Conservation (phyloP, 352 stramenopile genomes). For the Phytophthora lateralis region DNA sequence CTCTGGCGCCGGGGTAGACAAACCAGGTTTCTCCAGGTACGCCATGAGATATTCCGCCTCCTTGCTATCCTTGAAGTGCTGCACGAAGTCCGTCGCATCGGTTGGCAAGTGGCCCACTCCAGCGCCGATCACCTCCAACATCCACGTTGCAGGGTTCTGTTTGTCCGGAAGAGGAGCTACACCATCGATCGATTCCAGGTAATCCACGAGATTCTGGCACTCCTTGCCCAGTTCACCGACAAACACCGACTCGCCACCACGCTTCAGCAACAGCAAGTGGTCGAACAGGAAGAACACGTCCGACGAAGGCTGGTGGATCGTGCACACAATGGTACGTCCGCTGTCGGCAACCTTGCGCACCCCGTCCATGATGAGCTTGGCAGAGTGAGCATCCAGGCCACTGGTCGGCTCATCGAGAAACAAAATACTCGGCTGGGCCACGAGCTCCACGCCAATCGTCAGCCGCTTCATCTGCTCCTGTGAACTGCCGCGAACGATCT, state of each 20-base stretch:
- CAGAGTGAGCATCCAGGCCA: conserved; percentile 80
- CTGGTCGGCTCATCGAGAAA: conserved; percentile 80
- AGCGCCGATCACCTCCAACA: conserved; percentile 45
- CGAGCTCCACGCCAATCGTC: conserved; percentile 64
- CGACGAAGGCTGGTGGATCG: conserved; percentile 90
- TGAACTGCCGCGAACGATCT: conserved; percentile 37
- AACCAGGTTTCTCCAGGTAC: conserved; percentile 22
- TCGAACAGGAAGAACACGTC: conserved; percentile 91
- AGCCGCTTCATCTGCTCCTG: conserved; percentile 54
- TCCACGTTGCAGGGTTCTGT: conserved; percentile 62
- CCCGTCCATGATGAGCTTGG: conserved; percentile 78
- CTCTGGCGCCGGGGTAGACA: conserved; percentile 18
- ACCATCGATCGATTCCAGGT: conserved; percentile 47
- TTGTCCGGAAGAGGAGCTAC: conserved; percentile 30
- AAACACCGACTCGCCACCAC: conserved; percentile 49
- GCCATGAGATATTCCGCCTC: conserved; percentile 23
- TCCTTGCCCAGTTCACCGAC: conserved; percentile 50
- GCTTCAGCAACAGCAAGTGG: conserved; percentile 71
- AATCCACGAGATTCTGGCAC: conserved; percentile 39
- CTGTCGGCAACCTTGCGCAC: conserved; percentile 76
- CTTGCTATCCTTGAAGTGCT: conserved; percentile 41
- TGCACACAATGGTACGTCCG: conserved; percentile 81
- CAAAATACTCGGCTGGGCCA: conserved; percentile 80
- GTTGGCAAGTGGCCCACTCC: conserved; percentile 22
- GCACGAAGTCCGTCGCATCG: conserved; percentile 44